Evolutionary conservation across 108 stramenopile genomes (phyloP), one percentile per base, ranked within the genome.

Genomic region (Skeletonema tropicum): DNA sequence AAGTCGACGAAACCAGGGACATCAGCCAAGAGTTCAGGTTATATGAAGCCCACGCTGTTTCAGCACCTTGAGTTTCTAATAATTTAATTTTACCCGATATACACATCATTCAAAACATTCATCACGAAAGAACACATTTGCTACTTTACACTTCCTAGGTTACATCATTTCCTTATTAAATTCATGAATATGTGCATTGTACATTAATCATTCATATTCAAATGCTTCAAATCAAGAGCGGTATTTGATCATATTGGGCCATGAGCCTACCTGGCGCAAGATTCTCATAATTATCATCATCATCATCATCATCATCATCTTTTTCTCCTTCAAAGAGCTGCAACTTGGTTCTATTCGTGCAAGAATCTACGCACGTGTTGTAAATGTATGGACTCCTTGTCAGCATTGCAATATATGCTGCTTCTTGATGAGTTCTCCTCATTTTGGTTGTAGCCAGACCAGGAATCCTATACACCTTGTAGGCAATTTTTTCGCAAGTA

Each of bases 61-160:
- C 76, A 14, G 76, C 68, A n/a, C 76, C 76, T 39, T 36, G 68
- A 76, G 76, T 36, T 39, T 66, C n/a, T 66, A 74, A 65, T n/a
- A n/a, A n/a, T n/a, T n/a, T n/a, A n/a, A 29, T 29, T 61, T 33
- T n/a, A n/a, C 21, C 23, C 52, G 52, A 23, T 23, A 10, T 23
- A 55, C 23, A 52, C 52, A 23, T 3, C 52, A 25, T 55, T 25
- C 23, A 55, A 55, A 9, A 55, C 5, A 0, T 55, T 55, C 23
- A 55, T 17, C 2, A 29, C 2, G 26, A 29, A 29, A 29, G 26
- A 29, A 29, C 26, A 49, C n/a, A n/a, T n/a, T n/a, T n/a, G n/a
- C n/a, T n/a, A 55, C 19, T 55, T 8, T 9, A 7, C 23, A 23
- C 25, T 23, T 55, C 23, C 10, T 55, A 55, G 52, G 21, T 55